These are phyloP conservation scores for Xylaria telfairii DNA, from an alignment of 495 filamentous ascomycete species.

Conservation along the genomic window DNA sequence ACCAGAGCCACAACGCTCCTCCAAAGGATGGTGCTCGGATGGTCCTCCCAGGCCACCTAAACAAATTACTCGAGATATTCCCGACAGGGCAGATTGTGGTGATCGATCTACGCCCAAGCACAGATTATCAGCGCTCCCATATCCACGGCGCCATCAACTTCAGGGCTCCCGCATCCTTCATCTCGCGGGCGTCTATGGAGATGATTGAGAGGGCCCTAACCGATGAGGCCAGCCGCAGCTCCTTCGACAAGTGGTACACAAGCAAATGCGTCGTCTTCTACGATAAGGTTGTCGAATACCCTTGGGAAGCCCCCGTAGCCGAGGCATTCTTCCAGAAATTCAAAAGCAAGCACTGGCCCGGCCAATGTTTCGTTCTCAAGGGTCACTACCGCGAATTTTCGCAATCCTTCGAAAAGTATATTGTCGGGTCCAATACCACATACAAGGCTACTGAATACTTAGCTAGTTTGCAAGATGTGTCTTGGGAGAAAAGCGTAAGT, in stretches of 20 bases:
- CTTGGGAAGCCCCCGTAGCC: constrained; percentile 55
- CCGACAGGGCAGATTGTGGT: constrained; percentile 49
- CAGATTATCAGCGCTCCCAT: constrained; percentile 53
- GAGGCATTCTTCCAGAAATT: constrained; percentile 48
- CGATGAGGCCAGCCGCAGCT: constrained; percentile 50
- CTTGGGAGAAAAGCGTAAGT: constrained; percentile 40
- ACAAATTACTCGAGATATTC: constrained; percentile 53
- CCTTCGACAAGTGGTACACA: constrained; percentile 52
- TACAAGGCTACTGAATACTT: constrained; percentile 49
- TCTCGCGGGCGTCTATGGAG: constrained; percentile 48
- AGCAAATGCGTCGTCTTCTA: constrained; percentile 57
- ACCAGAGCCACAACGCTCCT: constrained; percentile 30
- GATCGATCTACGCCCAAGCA: constrained; percentile 51
- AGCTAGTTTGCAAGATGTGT: constrained; percentile 43
- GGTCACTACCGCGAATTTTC: constrained; percentile 57
- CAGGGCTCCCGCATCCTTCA: constrained; percentile 50
- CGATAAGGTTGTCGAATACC: constrained; percentile 50
- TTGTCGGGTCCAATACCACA: constrained; percentile 48
- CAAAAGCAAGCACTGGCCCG: constrained; percentile 48
- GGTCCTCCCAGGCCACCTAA: constrained; percentile 56
- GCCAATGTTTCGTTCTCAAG: constrained; percentile 55
- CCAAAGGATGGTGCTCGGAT: constrained; percentile 41
- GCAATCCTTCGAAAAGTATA: constrained; percentile 52
- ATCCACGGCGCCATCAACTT: constrained; percentile 56
- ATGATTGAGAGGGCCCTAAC: constrained; percentile 56